Base-by-base conservation (phyloP, 495 filamentous ascomycete species). In the Hypoxylon lenormandii region DNA sequence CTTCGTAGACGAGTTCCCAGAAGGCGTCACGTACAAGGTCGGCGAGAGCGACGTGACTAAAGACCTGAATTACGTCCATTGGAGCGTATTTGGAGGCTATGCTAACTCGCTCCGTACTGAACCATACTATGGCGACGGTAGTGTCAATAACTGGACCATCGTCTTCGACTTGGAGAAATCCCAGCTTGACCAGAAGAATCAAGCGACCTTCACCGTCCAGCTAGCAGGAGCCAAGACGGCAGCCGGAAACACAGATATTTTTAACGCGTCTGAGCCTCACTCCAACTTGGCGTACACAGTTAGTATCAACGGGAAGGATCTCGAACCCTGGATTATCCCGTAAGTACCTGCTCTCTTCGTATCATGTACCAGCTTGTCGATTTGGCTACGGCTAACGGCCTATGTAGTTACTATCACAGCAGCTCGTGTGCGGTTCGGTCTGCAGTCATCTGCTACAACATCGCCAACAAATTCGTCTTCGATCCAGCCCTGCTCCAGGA, bases 181-280 rank as follows among this genome's bases (percentile, higher is more conserved):
- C 0, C 68, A 75, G 36, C 54, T 82, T 23, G 26, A 62, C 13
- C 69, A 64, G 18, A 78, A 74, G 45, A 69, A 64, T 36, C 63
- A 76, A 6, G 83, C 85, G 1, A 87, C 85, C 0, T 76, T 87
- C 42, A 87, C 84, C 2, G 78, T 87, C 16, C 85, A 88, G 67
- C 75, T 87, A 1, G 86, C 84, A 0, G 85, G 81, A 5, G 84
- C 81, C 2, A 87, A 88, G 73, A 85, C 82, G 0, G 86, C 84
- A 1, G 78, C 80, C 0, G 84, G 85, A 0, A 88, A 87, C 69
- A 78, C 85, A 1, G 86, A 87, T 72, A 78, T 82, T 4, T 83
- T 74, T 61, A 85, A 83, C 64, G 70, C 76, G 6, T 71, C 64
- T 1, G 79, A 87, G 68, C 74, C 78, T 8, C 83, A 81, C 58